Percentiles rank a stretch among this genome's conserved stretches.
Evolutionary conservation across 805 yeast species (phyloP).

Genomic region (Candida nitratophila): DNA sequence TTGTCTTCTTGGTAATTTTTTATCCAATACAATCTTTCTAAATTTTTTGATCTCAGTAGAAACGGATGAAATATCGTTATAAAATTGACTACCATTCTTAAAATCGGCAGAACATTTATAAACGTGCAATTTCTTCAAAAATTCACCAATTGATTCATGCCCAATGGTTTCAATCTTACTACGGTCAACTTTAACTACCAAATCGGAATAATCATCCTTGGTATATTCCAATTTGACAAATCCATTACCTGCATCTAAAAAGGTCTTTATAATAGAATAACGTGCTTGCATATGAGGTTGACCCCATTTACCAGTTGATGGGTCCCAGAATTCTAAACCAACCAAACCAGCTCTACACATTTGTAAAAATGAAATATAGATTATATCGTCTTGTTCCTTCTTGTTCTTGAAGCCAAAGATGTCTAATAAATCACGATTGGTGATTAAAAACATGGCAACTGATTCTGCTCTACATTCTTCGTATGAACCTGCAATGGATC

Average conservation of each 20-base stretch:
- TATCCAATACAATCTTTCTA: constrained; percentile 60
- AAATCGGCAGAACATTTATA: constrained; percentile 76
- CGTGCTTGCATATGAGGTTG: constrained; percentile 95
- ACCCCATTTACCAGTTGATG: constrained; percentile 77
- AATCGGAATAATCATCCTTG: constrained; percentile 47
- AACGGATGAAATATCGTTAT: constrained; percentile 61
- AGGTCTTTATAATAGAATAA: constrained; percentile 73
- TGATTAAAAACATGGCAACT: constrained; percentile 75
- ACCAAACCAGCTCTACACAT: constrained; percentile 87
- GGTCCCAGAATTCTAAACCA: constrained; percentile 86
- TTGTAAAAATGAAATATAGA: constrained; percentile 60
- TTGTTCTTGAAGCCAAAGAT: constrained; percentile 62
- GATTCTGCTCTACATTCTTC: constrained; percentile 93
- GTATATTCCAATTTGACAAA: constrained; percentile 49
- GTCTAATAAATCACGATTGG: constrained; percentile 58
- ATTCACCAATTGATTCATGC: constrained; percentile 65
- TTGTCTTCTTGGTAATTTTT: constrained; percentile 80
- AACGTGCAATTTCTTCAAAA: constrained; percentile 64
- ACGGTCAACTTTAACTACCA: constrained; percentile 52
- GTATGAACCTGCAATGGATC: constrained; percentile 75
- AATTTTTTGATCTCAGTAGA: constrained; percentile 54
- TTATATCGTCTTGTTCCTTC: constrained; percentile 56
- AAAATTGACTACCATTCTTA: constrained; percentile 54
- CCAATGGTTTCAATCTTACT: constrained; percentile 62
- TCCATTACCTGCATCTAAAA: constrained; percentile 53